Percentiles rank a stretch among this genome's conserved stretches.
phyloP scores from a whole-genome alignment of 805 yeast genomes.

The Pichia rugopelliculosa region DNA sequence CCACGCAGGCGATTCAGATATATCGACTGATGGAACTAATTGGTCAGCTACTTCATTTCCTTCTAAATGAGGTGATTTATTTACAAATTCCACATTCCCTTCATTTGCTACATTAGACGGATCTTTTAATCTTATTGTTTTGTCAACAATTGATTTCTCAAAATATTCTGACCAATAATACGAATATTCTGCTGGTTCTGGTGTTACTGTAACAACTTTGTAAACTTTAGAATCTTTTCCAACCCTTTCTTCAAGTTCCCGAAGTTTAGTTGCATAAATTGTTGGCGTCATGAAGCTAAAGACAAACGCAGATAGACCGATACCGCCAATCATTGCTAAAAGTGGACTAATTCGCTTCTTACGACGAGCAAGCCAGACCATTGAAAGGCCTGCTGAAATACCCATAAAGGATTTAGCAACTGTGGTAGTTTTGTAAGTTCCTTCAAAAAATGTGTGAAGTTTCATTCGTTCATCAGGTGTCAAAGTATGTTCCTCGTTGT shows the following conservation, averaged over 20 bases:
- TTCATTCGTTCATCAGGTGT: slow-evolving; percentile 34
- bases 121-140: slow-evolving; percentile 43
- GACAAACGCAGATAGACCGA: slow-evolving; percentile 30
- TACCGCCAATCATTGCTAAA: slow-evolving; percentile 33
- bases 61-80: neutral
- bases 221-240: slow-evolving; percentile 20
- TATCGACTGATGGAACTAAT: neutral
- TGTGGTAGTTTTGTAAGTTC: slow-evolving; percentile 29
- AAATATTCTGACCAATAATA: slow-evolving; percentile 43
- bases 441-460: slow-evolving; percentile 32
- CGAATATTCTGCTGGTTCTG: slow-evolving; percentile 19
- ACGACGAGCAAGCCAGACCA: slow-evolving; percentile 35
- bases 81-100: slow-evolving; percentile 9
- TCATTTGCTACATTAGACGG: slow-evolving; percentile 29
- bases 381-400: slow-evolving; percentile 32
- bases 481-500: slow-evolving; percentile 39
- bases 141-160: slow-evolving; percentile 40
- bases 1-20: slow-evolving; percentile 11
- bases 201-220: slow-evolving; percentile 17
- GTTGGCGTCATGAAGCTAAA: slow-evolving; percentile 25
- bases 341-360: slow-evolving; percentile 34
- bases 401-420: slow-evolving; percentile 33
- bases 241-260: slow-evolving; percentile 20
- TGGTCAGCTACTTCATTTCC: neutral
- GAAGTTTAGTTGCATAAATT: slow-evolving; percentile 28